Percentiles rank a stretch among this genome's conserved stretches.
Conservation (phyloP, 2,329 filamentous ascomycete species). For the Bipolaris sorokiniana region DNA sequence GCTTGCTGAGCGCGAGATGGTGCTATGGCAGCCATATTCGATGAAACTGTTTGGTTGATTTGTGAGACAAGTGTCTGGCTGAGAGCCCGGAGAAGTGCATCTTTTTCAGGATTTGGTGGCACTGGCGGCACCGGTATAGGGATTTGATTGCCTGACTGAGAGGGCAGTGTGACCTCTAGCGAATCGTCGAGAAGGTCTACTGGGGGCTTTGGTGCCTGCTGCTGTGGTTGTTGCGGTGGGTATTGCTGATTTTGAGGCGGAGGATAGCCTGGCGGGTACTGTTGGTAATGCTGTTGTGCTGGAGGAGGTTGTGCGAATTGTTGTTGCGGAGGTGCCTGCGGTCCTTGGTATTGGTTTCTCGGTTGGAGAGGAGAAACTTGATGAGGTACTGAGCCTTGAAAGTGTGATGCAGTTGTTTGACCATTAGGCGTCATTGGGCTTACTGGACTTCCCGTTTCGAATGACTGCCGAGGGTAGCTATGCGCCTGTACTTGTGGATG, state of each 20-base stretch:
- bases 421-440: conserved; percentile 46
- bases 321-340: conserved; percentile 18
- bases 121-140: conserved; percentile 77
- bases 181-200: conserved; percentile 67
- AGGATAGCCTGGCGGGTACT: conserved; percentile 17
- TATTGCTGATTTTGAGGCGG: conserved; percentile 27
- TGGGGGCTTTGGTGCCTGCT: conserved; percentile 36
- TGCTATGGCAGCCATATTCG: conserved; percentile 75
- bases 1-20: conserved; percentile 79
- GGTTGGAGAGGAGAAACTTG: conserved; percentile 24
- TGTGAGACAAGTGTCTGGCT: conserved; percentile 72
- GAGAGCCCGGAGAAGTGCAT: conserved; percentile 79
- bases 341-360: conserved; percentile 25
- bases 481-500: conserved; percentile 40
- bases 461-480: conserved; percentile 25
- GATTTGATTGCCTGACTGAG: conserved; percentile 53
- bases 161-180: conserved; percentile 64
- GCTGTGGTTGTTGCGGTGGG: conserved; percentile 22
- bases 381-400: conserved; percentile 28
- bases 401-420: conserved; percentile 28
- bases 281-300: conserved; percentile 20
- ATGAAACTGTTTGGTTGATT: conserved; percentile 70
- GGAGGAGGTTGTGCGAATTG: conserved; percentile 18
- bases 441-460: conserved; percentile 44
- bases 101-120: conserved; percentile 94